These are phyloP conservation scores for Abrus pulchellus DNA, from an alignment of 306 rosid genomes.

Conservation along the genomic window DNA sequence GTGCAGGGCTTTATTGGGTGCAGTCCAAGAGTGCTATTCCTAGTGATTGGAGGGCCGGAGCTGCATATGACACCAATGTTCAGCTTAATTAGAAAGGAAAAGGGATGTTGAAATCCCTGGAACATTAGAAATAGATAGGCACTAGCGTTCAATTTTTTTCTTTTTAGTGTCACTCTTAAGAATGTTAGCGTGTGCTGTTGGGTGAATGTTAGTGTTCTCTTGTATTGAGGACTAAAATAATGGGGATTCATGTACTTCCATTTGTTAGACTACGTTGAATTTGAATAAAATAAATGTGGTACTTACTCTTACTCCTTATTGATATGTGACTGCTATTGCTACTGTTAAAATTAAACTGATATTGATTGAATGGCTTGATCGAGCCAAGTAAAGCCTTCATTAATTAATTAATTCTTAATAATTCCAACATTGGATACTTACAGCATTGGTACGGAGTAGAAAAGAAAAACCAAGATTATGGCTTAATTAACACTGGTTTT, in stretches of 20 bases:
- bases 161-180: constrained; percentile 26
- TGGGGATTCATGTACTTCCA: constrained; percentile 39
- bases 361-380: too few relatives aligned
- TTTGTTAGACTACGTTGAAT: constrained; percentile 25
- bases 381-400: too few relatives aligned
- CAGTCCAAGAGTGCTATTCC: constrained; percentile 67
- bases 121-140: constrained; percentile 4
- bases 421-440: not conserved
- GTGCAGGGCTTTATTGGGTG: constrained; percentile 61
- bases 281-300: constrained; percentile 30
- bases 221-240: constrained; percentile 39
- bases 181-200: constrained; percentile 17
- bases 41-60: constrained; percentile 74
- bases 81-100: constrained; percentile 53
- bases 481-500: not conserved
- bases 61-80: constrained; percentile 66
- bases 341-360: constrained; percentile 1
- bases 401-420: not conserved
- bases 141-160: not conserved
- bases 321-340: not conserved
- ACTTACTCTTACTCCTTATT: constrained; percentile 10
- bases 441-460: not conserved
- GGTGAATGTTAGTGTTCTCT: constrained; percentile 18
- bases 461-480: not conserved
- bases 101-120: not conserved